phyloP scores from a whole-genome alignment of 331 rosid genomes.

The Arachis monticola region DNA sequence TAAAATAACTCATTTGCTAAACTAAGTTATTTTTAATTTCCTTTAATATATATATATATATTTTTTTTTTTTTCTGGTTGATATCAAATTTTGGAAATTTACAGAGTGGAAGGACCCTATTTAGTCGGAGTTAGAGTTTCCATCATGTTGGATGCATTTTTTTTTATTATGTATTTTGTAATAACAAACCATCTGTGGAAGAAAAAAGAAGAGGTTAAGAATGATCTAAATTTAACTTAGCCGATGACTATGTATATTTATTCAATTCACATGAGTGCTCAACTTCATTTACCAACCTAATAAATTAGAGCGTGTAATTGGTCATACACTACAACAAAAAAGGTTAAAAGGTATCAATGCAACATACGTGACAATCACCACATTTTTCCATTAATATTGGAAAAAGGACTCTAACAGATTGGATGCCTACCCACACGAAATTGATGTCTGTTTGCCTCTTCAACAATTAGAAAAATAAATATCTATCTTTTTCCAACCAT shows the following conservation, averaged over 20 bases:
- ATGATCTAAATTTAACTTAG: neutral
- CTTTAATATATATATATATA: too few relatives aligned
- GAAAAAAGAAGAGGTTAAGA: neutral
- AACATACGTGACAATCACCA: neutral
- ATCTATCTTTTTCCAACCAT: too few relatives aligned
- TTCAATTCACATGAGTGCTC: slow-evolving; percentile 34
- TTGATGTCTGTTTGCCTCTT: neutral
- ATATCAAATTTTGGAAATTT: too few relatives aligned
- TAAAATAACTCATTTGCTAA: too few relatives aligned
- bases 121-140: too few relatives aligned
- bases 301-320: slow-evolving; percentile 1
- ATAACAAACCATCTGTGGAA: neutral
- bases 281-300: slow-evolving; percentile 23
- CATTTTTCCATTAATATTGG: slow-evolving; percentile 12
- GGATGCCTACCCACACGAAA: neutral
- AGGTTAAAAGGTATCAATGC: neutral
- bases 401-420: neutral
- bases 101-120: too few relatives aligned
- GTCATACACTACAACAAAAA: neutral
- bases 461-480: too few relatives aligned
- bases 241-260: slow-evolving; percentile 25
- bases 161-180: too few relatives aligned
- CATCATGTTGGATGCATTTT: too few relatives aligned
- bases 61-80: too few relatives aligned
- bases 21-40: too few relatives aligned